Evolutionary conservation across 108 stramenopile genomes (phyloP).

Genomic region (Fistulifera pelliculosa): DNA sequence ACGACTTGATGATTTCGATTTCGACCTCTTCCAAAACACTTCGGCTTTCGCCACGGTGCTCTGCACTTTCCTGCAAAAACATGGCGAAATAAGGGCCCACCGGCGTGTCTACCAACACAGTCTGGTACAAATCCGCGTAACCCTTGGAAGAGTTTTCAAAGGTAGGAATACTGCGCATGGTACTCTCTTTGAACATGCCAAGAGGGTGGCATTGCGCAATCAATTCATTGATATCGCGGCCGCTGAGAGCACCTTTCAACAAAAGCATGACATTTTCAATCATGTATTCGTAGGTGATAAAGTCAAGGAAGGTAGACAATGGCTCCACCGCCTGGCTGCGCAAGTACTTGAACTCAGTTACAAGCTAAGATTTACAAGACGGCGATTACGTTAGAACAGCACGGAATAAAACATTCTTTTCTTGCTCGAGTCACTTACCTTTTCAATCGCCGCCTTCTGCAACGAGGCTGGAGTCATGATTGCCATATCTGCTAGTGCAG

Average conservation of each 20-base stretch:
- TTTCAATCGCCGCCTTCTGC: conserved; percentile 80
- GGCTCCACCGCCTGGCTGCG: conserved; percentile 95
- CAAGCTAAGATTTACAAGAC: conserved; percentile 15
- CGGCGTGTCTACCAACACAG: conserved; percentile 97
- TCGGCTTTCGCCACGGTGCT: conserved; percentile 55
- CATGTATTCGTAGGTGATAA: conserved; percentile 99
- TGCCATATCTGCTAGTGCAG: conserved; percentile 75
- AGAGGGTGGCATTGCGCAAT: conserved; percentile 97
- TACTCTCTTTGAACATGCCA: conserved; percentile 95
- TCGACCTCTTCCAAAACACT: conserved; percentile 96
- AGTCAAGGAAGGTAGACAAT: conserved; percentile 94
- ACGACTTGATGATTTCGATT: conserved; percentile 98
- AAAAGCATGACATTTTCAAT: conserved; percentile 99
- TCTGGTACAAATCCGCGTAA: conserved; percentile 96
- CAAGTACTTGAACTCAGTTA: conserved; percentile 93
- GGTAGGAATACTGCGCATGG: conserved; percentile 95
- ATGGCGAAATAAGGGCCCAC: conserved; percentile 93
- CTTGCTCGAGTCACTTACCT: conserved; percentile 40
- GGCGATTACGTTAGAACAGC: neutral
- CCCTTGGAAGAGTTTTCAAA: conserved; percentile 91
- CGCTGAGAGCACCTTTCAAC: conserved; percentile 91
- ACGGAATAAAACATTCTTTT: neutral
- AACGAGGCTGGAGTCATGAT: conserved; percentile 69
- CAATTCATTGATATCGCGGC: conserved; percentile 93
- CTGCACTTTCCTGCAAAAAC: conserved; percentile 78